Base-by-base conservation (phyloP, 495 filamentous ascomycete genomes). In the Pseudomonodictys pantanalensis region DNA sequence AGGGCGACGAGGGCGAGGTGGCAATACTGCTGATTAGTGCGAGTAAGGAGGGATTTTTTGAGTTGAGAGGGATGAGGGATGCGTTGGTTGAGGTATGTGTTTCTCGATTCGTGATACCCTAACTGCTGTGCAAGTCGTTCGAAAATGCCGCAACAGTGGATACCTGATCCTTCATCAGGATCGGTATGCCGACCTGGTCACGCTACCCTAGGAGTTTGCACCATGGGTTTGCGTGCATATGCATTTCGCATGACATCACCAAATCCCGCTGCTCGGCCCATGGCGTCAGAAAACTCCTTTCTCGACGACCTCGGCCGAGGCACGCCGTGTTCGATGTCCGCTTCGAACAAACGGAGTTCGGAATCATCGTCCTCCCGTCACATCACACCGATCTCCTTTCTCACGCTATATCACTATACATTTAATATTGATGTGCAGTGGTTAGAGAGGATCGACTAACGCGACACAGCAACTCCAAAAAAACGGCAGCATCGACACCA, bases 1-100 rank as follows among this genome's bases (percentile, higher is more conserved):
- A 75, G 18, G 63, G 55, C 28, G 79, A 79, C 28, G 82, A 89
- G 46, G 88, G 91, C 42, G 88, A 91, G 38, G 83, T 92, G n/a
- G 92, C 92, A 20, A 83, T 97, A 24, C 80, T 99, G 11, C 81
- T 99, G 48, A 96, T 97, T 68, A 95, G 89, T 69, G 82, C 93
- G 3, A 84, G 95, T 53, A 95, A 92, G 65, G 92, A 97, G 71
- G 85, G 85, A 58, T 97, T 99, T 73, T 97, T 86, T 73, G 88
- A 92, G 54, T 79, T 97, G 65, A 82, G 91, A 67, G 77, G 79
- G 44, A 96, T 97, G 89, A 85, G 90, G 49, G 81, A 95, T 69
- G 77, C 85, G 15, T 78, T 97, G 32, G 85, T 96, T 24, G 77
- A 80, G 69, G 85, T 81, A 67, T 57, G 69, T 66, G 24, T 53